Evolutionary conservation across 495 filamentous ascomycete genomes (phyloP).

Genomic region (Talaromyces ruber): DNA sequence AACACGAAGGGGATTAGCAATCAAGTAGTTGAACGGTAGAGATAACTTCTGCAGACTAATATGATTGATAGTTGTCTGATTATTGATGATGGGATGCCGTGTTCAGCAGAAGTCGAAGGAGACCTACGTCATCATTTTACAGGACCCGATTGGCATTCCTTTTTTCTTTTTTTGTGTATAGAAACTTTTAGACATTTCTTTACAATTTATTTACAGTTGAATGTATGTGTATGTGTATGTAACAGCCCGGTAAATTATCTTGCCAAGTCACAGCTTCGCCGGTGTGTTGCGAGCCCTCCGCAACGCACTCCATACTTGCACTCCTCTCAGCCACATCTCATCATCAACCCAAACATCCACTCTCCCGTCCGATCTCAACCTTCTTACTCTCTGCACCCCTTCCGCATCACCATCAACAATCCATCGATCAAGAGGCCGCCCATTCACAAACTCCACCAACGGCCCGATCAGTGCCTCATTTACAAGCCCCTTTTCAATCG

Average conservation of each 20-base stretch:
- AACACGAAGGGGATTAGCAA: neutral
- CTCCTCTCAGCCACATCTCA: conserved; percentile 8
- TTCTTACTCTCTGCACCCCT: conserved; percentile 22
- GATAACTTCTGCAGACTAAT: too few species aligned
- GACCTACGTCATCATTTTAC: neutral
- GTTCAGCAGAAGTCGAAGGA: neutral
- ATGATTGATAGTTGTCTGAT: neutral
- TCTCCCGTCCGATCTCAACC: conserved; percentile 33
- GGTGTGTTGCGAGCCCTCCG: neutral
- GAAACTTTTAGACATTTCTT: too few species aligned
- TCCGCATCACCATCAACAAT: conserved; percentile 13
- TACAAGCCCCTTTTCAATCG: conserved; percentile 33
- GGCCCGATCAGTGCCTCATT: conserved; percentile 30
- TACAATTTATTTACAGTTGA: too few species aligned
- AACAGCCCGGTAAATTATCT: neutral
- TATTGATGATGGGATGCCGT: too few species aligned
- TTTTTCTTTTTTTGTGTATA: neutral
- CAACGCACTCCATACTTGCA: conserved; percentile 2
- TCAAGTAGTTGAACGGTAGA: too few species aligned
- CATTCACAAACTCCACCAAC: conserved; percentile 34
- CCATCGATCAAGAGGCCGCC: conserved; percentile 26
- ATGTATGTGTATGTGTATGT: neutral
- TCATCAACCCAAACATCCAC: conserved; percentile 22
- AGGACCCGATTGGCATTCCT: neutral
- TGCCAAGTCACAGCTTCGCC: neutral